These are phyloP conservation scores for Trichoderma atroviride DNA, from an alignment of 2,329 filamentous ascomycete genomes.

Conservation along the genomic window DNA sequence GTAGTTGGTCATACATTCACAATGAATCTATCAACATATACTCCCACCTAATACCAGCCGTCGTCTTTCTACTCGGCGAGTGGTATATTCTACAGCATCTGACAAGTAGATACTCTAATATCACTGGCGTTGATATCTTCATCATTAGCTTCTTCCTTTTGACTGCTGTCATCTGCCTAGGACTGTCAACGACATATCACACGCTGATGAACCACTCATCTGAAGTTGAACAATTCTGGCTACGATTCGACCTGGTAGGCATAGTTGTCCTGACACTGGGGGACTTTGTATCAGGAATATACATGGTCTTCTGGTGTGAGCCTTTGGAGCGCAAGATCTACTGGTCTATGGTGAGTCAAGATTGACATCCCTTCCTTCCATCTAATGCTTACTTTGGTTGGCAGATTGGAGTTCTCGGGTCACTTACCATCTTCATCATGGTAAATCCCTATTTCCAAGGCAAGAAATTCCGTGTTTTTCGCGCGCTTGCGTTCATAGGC, in stretches of 20 bases:
- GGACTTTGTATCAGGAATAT: slow-evolving; percentile 16
- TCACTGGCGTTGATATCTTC: neutral
- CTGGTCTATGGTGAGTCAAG: slow-evolving; percentile 18
- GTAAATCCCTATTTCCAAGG: slow-evolving; percentile 8
- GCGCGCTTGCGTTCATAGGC: slow-evolving; percentile 7
- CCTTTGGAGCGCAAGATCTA: slow-evolving; percentile 16
- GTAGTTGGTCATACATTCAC: slow-evolving; percentile 20
- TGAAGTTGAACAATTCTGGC: slow-evolving; percentile 1
- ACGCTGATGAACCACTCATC: slow-evolving; percentile 9
- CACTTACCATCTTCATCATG: slow-evolving; percentile 22
- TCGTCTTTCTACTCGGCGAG: slow-evolving; percentile 12
- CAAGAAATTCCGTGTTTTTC: slow-evolving; percentile 9
- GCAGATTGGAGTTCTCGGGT: slow-evolving; percentile 14
- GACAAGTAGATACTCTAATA: neutral
- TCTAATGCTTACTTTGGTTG: neutral
- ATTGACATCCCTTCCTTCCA: neutral
- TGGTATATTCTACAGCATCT: slow-evolving; percentile 13
- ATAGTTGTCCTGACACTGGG: slow-evolving; percentile 14
- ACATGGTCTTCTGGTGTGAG: slow-evolving; percentile 21
- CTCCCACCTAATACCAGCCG: slow-evolving; percentile 11
- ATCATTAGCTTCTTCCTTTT: slow-evolving; percentile 12
- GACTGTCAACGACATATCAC: slow-evolving; percentile 12
- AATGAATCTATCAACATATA: slow-evolving; percentile 15
- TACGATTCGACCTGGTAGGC: slow-evolving; percentile 7
- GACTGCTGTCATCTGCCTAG: slow-evolving; percentile 4